Evolutionary conservation across 2,329 filamentous ascomycete genomes (phyloP), one percentile per base, ranked within the genome.

Genomic region (Onygena corvina): DNA sequence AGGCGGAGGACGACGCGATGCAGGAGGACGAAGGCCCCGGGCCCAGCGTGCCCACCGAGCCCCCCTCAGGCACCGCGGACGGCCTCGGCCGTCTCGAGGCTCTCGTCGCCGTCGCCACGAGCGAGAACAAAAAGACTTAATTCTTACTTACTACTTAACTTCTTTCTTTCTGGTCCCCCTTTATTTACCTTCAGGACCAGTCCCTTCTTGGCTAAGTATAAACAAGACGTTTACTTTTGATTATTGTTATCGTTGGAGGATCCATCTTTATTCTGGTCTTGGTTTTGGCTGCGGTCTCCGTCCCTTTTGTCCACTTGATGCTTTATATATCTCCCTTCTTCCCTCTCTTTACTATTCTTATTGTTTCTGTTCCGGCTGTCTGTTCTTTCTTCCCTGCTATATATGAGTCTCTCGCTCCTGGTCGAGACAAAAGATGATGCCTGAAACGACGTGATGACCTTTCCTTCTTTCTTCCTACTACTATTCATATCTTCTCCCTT

Each of bases 61-160:
- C 42, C 2, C 12, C 20, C 3, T 18, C 42, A 2, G 48, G 49
- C 50, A 53, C 52, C 30, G 61, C 64, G 27, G 59, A 60, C 31
- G 68, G 67, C 21, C 69, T 73, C 67, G 69, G 67, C 38, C 64
- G 70, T 18, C 60, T 74, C n/a, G 71, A 74, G 54, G 71, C 70
- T 46, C 65, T 74, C 42, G 71, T 73, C 34, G 71, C 71, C 20
- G 71, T 72, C 47, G 71, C 71, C 29, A 73, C 71, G 4, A 71
- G 69, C 48, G 70, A 57, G 42, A 48, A 30, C 20, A 30, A 46
- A 18, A n/a, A 46, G 5, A 23, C 36, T 4, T 23, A 40, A 23
- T 40, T 23, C 11, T 23, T 23, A 1, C 11, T 9, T 40, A n/a
- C n/a, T n/a, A n/a, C n/a, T n/a, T n/a, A n/a, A n/a, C n/a, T n/a